Evolutionary conservation across 129 eudicot genomes (phyloP).

Genomic region (Flaveria robusta): DNA sequence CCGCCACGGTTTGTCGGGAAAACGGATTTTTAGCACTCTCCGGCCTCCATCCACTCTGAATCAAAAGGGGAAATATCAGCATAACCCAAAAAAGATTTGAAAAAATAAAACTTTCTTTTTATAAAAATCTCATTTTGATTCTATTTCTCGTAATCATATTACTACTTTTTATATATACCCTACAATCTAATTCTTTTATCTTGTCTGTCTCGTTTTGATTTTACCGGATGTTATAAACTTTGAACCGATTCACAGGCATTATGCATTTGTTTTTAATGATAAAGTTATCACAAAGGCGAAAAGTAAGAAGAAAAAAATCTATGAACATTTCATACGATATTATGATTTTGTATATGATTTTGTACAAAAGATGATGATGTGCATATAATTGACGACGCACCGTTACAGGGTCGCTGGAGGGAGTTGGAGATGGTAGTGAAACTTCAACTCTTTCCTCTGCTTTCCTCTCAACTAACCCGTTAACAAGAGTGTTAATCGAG

Average conservation of each 20-base stretch:
- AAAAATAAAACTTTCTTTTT: background rate
- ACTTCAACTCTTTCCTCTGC: slow-evolving; percentile 69
- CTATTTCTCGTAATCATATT: background rate
- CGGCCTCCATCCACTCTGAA: slow-evolving; percentile 76
- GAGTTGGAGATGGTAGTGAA: slow-evolving; percentile 98
- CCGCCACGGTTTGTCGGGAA: slow-evolving; percentile 50
- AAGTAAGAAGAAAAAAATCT: background rate
- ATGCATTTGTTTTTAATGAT: background rate
- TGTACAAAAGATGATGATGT: slow-evolving; percentile 44
- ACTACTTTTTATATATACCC: background rate
- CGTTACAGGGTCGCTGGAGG: slow-evolving; percentile 86
- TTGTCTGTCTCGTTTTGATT: background rate
- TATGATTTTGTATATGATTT: slow-evolving; percentile 42
- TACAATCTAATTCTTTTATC: background rate
- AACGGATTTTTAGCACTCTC: slow-evolving; percentile 59
- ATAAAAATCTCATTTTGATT: background rate
- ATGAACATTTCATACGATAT: slow-evolving; percentile 12
- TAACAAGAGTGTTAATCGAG: slow-evolving; percentile 44
- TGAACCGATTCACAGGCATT: background rate
- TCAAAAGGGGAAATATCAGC: slow-evolving; percentile 21
- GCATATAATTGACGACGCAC: slow-evolving; percentile 93
- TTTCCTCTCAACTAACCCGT: slow-evolving; percentile 46
- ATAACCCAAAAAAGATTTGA: slow-evolving; percentile 19
- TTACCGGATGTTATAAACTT: background rate
- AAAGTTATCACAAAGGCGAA: background rate